phyloP scores from a whole-genome alignment of 495 filamentous ascomycete genomes.

The Penicillium coprophilum region DNA sequence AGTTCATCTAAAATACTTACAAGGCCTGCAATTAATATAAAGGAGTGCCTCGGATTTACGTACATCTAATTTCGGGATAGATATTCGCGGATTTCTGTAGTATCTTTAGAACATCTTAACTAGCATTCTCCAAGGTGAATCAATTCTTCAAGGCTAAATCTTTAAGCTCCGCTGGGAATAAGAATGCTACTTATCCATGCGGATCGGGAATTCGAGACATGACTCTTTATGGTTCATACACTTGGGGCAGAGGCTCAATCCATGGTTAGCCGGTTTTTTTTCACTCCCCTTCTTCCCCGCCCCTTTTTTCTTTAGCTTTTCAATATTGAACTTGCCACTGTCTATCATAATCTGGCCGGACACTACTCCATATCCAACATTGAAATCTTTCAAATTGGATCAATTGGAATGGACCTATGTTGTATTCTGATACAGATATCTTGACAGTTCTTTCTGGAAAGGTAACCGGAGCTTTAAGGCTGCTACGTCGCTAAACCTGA shows the following conservation, averaged over 20 bases:
- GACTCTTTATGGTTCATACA: constrained; percentile 14
- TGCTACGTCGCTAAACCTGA: constrained; percentile 24
- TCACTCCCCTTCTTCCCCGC: constrained; percentile 24
- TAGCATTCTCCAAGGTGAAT: not conserved
- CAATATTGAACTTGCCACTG: not conserved
- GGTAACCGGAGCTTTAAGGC: constrained; percentile 23
- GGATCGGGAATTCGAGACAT: constrained; percentile 19
- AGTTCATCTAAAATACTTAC: constrained; percentile 8
- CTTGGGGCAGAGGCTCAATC: constrained; percentile 31
- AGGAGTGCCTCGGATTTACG: not conserved
- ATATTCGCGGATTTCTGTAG: not conserved
- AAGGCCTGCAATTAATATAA: not conserved
- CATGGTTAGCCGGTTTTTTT: constrained; percentile 25
- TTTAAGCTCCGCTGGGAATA: constrained; percentile 20
- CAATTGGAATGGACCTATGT: not conserved
- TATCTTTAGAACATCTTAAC: not conserved
- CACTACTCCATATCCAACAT: too few relatives aligned
- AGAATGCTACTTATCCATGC: constrained; percentile 23
- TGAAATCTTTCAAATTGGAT: not conserved
- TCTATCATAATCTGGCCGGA: not conserved
- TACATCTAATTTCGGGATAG: constrained; percentile 1
- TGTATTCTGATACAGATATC: too few relatives aligned
- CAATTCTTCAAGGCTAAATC: constrained; percentile 6
- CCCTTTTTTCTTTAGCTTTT: constrained; percentile 23
- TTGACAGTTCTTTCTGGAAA: not conserved